Conservation (phyloP, 371 early-diverging fungal genomes). For the Basidiobolus meristosporus region DNA sequence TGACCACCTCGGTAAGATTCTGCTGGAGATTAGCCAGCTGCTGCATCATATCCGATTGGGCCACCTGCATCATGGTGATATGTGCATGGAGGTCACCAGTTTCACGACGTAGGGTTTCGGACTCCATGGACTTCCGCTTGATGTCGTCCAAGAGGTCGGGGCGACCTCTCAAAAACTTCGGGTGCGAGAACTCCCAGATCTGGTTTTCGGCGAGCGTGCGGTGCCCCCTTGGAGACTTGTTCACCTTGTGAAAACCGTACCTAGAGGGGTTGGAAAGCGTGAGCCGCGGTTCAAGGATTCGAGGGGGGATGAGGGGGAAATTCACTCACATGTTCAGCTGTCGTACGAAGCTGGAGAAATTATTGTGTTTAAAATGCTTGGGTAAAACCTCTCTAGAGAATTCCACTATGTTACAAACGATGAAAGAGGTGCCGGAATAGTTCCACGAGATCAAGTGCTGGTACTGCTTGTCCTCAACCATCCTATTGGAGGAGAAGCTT, state of each 20-base stretch:
- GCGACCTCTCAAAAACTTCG: slow-evolving; percentile 57
- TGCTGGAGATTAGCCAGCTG: slow-evolving; percentile 50
- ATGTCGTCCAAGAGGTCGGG: slow-evolving; percentile 69
- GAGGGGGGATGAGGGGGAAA: no score
- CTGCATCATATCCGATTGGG: slow-evolving; percentile 51
- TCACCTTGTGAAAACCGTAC: slow-evolving; percentile 81
- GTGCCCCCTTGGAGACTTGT: slow-evolving; percentile 66
- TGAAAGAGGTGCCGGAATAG: slow-evolving; percentile 61
- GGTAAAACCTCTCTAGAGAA: slow-evolving; percentile 58
- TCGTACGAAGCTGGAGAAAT: slow-evolving; percentile 67
- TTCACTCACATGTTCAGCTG: slow-evolving; percentile 74
- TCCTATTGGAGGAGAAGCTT: no score
- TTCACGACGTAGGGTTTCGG: slow-evolving; percentile 46
- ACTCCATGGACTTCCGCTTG: slow-evolving; percentile 69
- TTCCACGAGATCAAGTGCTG: slow-evolving; percentile 69
- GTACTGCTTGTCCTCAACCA: slow-evolving; percentile 60
- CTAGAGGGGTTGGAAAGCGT: no score
- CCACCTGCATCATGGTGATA: slow-evolving; percentile 46
- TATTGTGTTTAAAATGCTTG: slow-evolving; percentile 69
- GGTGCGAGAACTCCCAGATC: slow-evolving; percentile 85
- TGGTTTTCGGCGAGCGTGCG: slow-evolving; percentile 64
- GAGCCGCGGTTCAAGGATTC: no score
- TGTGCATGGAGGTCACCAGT: slow-evolving; percentile 48
- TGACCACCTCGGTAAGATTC: slow-evolving; percentile 34
- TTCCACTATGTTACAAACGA: slow-evolving; percentile 67